Evolutionary conservation across 306 rosid species (phyloP).

Genomic region (Dryas octopetala): DNA sequence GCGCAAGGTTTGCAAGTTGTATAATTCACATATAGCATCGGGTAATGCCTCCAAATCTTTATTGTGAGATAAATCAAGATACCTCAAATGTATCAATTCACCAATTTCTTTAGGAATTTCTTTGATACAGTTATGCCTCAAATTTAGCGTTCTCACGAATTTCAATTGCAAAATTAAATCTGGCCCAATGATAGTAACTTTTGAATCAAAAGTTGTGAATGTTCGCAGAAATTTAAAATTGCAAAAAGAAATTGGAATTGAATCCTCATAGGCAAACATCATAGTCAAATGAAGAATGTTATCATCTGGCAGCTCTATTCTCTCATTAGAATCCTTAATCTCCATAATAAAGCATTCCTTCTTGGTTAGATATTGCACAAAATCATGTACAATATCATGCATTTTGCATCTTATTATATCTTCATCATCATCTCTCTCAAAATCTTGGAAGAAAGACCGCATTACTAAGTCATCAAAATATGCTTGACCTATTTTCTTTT

Average conservation of each 20-base stretch:
- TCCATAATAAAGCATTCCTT: too few species aligned
- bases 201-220: not conserved
- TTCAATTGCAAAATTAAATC: not conserved
- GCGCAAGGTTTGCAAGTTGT: slow-evolving; percentile 11
- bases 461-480: not conserved
- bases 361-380: too few species aligned
- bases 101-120: not conserved
- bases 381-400: too few species aligned
- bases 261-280: too few species aligned
- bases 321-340: too few species aligned
- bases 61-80: not conserved
- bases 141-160: slow-evolving; percentile 1
- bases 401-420: too few species aligned
- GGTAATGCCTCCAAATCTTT: slow-evolving; percentile 11
- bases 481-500: not conserved
- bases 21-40: not conserved
- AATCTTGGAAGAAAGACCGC: slow-evolving; percentile 1
- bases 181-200: not conserved
- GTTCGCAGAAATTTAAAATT: not conserved
- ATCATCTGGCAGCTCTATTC: too few species aligned
- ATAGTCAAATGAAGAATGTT: too few species aligned
- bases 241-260: too few species aligned
- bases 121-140: not conserved
- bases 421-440: not conserved
- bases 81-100: slow-evolving; percentile 19